A percentile compares a stretch with the other conserved stretches of the same genome.
These are phyloP conservation scores for Carpinus fangiana DNA, from an alignment of 306 rosid genomes.

Conservation along the genomic window DNA sequence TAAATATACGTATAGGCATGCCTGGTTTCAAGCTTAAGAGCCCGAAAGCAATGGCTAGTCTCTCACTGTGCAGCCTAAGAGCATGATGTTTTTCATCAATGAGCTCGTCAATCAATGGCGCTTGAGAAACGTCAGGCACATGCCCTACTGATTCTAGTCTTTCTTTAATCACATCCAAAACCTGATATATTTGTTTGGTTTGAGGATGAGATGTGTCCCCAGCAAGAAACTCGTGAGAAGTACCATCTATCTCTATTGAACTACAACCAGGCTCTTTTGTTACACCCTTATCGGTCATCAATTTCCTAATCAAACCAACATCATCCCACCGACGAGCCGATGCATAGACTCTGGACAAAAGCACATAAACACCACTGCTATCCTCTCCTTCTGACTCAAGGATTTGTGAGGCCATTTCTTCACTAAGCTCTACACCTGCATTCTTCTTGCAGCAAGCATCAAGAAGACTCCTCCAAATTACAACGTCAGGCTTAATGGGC, in stretches of 20 bases:
- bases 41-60: constrained; percentile 77
- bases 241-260: constrained; percentile 64
- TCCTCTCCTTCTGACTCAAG: constrained; percentile 47
- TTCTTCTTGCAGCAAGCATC: constrained; percentile 74
- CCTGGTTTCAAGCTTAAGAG: constrained; percentile 52
- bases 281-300: constrained; percentile 64
- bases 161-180: constrained; percentile 51
- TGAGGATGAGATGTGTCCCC: constrained; percentile 76
- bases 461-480: constrained; percentile 84
- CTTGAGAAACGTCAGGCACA: constrained; percentile 56
- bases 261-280: constrained; percentile 77
- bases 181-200: constrained; percentile 45
- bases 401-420: constrained; percentile 57
- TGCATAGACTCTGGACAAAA: constrained; percentile 74
- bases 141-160: constrained; percentile 48
- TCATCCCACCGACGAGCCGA: constrained; percentile 71
- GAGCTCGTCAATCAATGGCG: constrained; percentile 49
- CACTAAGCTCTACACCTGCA: constrained; percentile 64
- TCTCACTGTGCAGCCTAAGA: constrained; percentile 67
- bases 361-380: constrained; percentile 68
- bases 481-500: constrained; percentile 73
- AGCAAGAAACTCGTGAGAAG: constrained; percentile 70
- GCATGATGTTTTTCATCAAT: constrained; percentile 41
- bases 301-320: constrained; percentile 64
- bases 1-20: constrained; percentile 57